Evolutionary conservation across 352 stramenopile genomes (phyloP).

Genomic region (Peronospora destructor): DNA sequence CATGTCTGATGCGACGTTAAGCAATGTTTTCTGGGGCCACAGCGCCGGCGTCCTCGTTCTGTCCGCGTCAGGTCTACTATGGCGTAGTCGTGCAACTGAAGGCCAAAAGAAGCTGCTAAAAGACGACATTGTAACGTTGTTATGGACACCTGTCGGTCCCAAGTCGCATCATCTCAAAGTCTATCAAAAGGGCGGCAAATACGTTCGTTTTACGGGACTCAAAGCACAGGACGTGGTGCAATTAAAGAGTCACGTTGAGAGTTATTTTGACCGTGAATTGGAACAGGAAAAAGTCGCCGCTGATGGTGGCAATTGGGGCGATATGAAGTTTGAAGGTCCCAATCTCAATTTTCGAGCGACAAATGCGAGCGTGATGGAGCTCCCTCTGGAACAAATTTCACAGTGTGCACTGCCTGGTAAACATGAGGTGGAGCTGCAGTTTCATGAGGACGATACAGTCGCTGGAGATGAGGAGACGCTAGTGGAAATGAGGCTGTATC

Average conservation of each 20-base stretch:
- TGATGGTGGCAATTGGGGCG: conserved; percentile 89
- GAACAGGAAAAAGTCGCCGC: conserved; percentile 86
- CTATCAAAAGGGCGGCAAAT: conserved; percentile 78
- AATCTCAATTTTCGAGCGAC: conserved; percentile 77
- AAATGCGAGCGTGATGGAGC: conserved; percentile 65
- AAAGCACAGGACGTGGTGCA: conserved; percentile 57
- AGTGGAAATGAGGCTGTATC: conserved; percentile 95
- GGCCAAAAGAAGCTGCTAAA: conserved; percentile 81
- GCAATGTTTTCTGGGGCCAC: conserved; percentile 84
- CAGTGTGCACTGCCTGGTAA: conserved; percentile 91
- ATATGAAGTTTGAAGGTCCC: conserved; percentile 88
- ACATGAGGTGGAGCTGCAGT: conserved; percentile 99
- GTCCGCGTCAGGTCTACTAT: conserved; percentile 61
- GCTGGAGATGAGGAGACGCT: conserved; percentile 90
- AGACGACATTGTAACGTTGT: conserved; percentile 81
- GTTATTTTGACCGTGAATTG: conserved; percentile 83
- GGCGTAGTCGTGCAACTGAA: conserved; percentile 70
- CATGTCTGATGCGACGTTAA: conserved; percentile 72
- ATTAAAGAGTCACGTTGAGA: conserved; percentile 65
- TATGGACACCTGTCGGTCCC: conserved; percentile 73
- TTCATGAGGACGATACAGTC: conserved; percentile 96
- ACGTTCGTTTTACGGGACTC: conserved; percentile 79
- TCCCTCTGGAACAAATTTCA: conserved; percentile 70
- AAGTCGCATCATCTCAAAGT: conserved; percentile 83
- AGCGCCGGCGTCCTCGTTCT: conserved; percentile 77